A percentile compares a stretch with the other conserved stretches of the same genome.
Conservation (phyloP, 345 rosid species). For the Alliaria petiolata region DNA sequence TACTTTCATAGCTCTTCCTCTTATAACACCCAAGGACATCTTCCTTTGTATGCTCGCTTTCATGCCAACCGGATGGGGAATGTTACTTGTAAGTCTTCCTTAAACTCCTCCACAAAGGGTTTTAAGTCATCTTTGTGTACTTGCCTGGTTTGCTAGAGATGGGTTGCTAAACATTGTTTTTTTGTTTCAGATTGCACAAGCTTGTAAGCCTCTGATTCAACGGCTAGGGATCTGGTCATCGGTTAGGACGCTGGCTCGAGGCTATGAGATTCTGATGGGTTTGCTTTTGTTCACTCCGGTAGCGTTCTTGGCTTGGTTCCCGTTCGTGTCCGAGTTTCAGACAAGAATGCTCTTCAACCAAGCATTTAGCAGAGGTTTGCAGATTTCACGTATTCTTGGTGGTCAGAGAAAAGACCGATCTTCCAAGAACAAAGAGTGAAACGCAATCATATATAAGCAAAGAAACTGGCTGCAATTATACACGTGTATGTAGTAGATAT, state of each 20-base stretch:
- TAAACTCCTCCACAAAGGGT: background rate
- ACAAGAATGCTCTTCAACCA: conserved; percentile 92
- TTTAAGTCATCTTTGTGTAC: background rate
- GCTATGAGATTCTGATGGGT: conserved; percentile 71
- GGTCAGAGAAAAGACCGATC: conserved; percentile 67
- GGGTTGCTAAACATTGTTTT: background rate
- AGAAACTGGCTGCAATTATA: background rate
- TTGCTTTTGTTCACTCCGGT: conserved; percentile 75
- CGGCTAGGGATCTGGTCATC: conserved; percentile 70
- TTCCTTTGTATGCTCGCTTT: conserved; percentile 77
- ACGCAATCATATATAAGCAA: background rate
- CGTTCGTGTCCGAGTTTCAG: conserved; percentile 85
- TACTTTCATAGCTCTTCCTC: conserved; percentile 51
- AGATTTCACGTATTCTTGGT: conserved; percentile 83
- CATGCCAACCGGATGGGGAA: conserved; percentile 94
- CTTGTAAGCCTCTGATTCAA: conserved; percentile 58
- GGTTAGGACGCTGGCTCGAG: conserved; percentile 63
- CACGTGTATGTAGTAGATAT: background rate
- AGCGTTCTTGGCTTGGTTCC: conserved; percentile 91
- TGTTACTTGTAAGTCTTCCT: conserved; percentile 71
- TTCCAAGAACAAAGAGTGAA: conserved; percentile 53
- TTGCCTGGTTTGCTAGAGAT: too few species aligned
- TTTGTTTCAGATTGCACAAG: conserved; percentile 64
- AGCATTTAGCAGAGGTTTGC: conserved; percentile 93
- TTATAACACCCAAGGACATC: conserved; percentile 67